These are phyloP conservation scores for Aspergillus asperescens DNA, from an alignment of 495 filamentous ascomycete genomes.

Conservation along the genomic window DNA sequence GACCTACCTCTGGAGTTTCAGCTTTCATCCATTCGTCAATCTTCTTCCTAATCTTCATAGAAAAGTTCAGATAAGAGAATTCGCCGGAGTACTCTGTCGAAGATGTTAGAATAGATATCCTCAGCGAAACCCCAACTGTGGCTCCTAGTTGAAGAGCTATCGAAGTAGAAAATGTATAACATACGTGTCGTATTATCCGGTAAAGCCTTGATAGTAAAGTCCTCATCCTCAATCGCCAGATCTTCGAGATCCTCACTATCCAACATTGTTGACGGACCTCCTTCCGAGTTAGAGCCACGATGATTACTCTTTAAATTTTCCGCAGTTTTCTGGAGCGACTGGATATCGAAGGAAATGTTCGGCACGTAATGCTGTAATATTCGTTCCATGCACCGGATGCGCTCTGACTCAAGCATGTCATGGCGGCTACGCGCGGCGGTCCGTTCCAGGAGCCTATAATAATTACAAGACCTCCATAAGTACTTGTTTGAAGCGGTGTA, in stretches of 20 bases:
- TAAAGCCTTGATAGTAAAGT: slow-evolving; percentile 44
- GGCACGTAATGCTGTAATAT: slow-evolving; percentile 41
- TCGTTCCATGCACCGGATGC: slow-evolving; percentile 42
- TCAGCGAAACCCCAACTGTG: not conserved
- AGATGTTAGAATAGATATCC: not conserved
- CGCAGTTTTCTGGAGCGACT: slow-evolving; percentile 37
- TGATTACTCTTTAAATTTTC: slow-evolving; percentile 38
- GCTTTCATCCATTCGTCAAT: slow-evolving; percentile 48
- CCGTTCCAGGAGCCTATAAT: slow-evolving; percentile 32
- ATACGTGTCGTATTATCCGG: slow-evolving; percentile 46
- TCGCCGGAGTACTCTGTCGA: slow-evolving; percentile 48
- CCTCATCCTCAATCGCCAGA: slow-evolving; percentile 41
- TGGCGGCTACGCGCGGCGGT: slow-evolving; percentile 34
- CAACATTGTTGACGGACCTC: slow-evolving; percentile 28
- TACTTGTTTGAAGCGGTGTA: not conserved
- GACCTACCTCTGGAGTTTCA: slow-evolving; percentile 38
- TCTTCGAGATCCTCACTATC: slow-evolving; percentile 41
- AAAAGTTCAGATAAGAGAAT: slow-evolving; percentile 49
- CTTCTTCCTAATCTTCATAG: slow-evolving; percentile 45
- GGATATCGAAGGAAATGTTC: slow-evolving; percentile 40
- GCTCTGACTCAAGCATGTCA: slow-evolving; percentile 42
- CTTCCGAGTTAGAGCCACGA: slow-evolving; percentile 33
- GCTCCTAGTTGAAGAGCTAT: too few relatives aligned
- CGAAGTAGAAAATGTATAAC: too few relatives aligned
- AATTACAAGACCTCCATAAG: not conserved